Percentiles rank a stretch among this genome's conserved stretches.
phyloP scores from a whole-genome alignment of 345 rosid species.

The Boechera stricta region DNA sequence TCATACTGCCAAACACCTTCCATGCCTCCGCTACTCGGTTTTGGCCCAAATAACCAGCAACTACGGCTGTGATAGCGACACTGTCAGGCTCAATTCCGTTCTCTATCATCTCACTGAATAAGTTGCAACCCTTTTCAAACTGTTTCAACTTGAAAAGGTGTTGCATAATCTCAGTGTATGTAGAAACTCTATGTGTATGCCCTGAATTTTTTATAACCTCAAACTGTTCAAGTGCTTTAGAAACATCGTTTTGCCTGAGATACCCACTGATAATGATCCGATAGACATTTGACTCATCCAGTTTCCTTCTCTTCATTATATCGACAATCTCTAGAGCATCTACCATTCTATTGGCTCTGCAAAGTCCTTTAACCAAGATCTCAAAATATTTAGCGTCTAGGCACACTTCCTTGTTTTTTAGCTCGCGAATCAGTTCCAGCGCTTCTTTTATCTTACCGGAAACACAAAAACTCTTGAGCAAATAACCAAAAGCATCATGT shows the following conservation, averaged over 20 bases:
- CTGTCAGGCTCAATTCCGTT: conserved; percentile 61
- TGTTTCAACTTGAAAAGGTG: conserved; percentile 57
- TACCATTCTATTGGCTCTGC: conserved; percentile 62
- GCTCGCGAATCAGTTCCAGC: conserved; percentile 62
- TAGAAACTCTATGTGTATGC: conserved; percentile 52
- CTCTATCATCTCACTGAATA: conserved; percentile 72
- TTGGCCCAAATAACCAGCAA: conserved; percentile 66
- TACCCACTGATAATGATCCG: conserved; percentile 65
- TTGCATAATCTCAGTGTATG: conserved; percentile 76
- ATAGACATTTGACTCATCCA: conserved; percentile 57
- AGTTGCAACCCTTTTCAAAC: conserved; percentile 59
- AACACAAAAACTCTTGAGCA: conserved; percentile 70
- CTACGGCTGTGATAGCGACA: conserved; percentile 64
- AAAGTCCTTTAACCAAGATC: conserved; percentile 75
- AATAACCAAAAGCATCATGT: conserved; percentile 54
- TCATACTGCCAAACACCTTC: conserved; percentile 62
- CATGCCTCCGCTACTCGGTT: conserved; percentile 71
- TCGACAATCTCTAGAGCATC: conserved; percentile 81
- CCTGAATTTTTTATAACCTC: conserved; percentile 62
- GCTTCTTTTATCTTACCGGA: conserved; percentile 81
- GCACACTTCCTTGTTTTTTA: conserved; percentile 57
- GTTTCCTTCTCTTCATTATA: conserved; percentile 64
- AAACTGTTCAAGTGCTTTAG: conserved; percentile 64
- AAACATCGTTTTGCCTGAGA: conserved; percentile 60
- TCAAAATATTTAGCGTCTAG: conserved; percentile 59